Percentiles rank a stretch among this genome's conserved stretches.
Evolutionary conservation across 352 stramenopile species (phyloP).

Genomic region (Elongisporangium undulatum): DNA sequence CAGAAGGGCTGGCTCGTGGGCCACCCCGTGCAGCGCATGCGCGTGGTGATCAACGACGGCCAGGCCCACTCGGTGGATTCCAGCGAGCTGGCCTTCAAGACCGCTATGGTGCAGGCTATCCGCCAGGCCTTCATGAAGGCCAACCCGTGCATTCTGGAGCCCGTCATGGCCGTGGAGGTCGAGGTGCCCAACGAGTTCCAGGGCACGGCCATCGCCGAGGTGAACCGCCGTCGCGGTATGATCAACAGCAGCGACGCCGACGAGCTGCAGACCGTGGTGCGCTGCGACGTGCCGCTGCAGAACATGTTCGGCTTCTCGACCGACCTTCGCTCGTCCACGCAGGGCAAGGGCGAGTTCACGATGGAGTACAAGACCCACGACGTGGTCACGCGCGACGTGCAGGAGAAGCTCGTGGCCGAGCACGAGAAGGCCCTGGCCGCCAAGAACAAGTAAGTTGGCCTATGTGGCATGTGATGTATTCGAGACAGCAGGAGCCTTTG

Average conservation of each 20-base stretch:
- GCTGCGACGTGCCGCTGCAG: constrained; percentile 94
- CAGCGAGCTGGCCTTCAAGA: constrained; percentile 97
- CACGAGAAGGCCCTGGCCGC: constrained; percentile 85
- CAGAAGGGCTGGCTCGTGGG: constrained; percentile 95
- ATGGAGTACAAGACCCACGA: constrained; percentile 99
- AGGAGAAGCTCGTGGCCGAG: constrained; percentile 94
- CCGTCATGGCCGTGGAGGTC: constrained; percentile 95
- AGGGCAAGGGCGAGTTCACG: constrained; percentile 98
- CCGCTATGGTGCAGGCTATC: constrained; percentile 94
- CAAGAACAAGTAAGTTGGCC: constrained; percentile 65
- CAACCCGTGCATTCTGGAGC: constrained; percentile 93
- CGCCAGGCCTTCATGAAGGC: constrained; percentile 93
- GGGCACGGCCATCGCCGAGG: constrained; percentile 90
- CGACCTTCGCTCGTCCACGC: constrained; percentile 93
- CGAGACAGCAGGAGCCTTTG: not conserved
- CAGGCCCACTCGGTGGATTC: constrained; percentile 97
- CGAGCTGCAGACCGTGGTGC: constrained; percentile 91
- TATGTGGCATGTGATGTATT: not conserved
- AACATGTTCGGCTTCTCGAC: constrained; percentile 99
- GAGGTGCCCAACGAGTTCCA: constrained; percentile 96
- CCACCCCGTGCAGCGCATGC: constrained; percentile 89
- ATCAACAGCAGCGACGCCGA: constrained; percentile 96
- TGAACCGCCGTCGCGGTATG: constrained; percentile 94
- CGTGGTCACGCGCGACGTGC: constrained; percentile 89
- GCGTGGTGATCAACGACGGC: constrained; percentile 89